These are phyloP conservation scores for Aspergillus sp. DNA, from an alignment of 2,329 filamentous ascomycete species.

Conservation along the genomic window DNA sequence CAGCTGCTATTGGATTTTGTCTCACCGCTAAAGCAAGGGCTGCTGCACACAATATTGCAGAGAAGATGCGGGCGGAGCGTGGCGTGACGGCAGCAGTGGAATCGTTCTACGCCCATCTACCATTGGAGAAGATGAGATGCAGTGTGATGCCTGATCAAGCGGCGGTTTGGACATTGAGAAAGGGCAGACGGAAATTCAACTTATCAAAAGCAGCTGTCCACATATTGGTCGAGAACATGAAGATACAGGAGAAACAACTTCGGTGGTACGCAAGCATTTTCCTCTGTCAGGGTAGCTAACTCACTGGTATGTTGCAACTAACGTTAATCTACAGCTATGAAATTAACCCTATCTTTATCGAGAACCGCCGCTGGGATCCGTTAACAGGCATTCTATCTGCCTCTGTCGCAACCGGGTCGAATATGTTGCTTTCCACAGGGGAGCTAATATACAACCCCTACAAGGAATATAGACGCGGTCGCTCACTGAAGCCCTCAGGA, in stretches of 20 bases:
- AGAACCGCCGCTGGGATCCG: conserved; percentile 37
- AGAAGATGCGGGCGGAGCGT: conserved; percentile 43
- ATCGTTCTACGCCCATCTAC: conserved; percentile 45
- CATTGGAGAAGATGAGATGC: conserved; percentile 26
- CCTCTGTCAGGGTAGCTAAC: too few relatives aligned
- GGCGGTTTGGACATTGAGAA: conserved; percentile 29
- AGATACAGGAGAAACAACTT: conserved; percentile 22
- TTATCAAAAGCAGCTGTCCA: conserved; percentile 27
- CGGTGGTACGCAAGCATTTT: conserved; percentile 17
- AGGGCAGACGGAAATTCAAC: conserved; percentile 5
- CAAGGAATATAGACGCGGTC: conserved; percentile 21
- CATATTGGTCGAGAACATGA: conserved; percentile 24
- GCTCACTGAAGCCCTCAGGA: background rate
- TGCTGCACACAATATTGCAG: conserved; percentile 37
- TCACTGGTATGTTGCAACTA: too few relatives aligned
- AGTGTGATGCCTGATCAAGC: conserved; percentile 24
- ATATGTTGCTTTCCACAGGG: conserved; percentile 25
- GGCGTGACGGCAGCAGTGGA: conserved; percentile 44
- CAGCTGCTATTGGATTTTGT: conserved; percentile 48
- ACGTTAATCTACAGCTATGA: too few relatives aligned
- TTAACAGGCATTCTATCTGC: conserved; percentile 30
- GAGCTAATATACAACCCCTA: conserved; percentile 31
- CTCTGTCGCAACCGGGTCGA: conserved; percentile 23
- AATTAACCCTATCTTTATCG: conserved; percentile 31
- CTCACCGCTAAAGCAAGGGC: conserved; percentile 38